Base-by-base conservation (phyloP, 2,329 filamentous ascomycete species). In the Scedosporium boydii region DNA sequence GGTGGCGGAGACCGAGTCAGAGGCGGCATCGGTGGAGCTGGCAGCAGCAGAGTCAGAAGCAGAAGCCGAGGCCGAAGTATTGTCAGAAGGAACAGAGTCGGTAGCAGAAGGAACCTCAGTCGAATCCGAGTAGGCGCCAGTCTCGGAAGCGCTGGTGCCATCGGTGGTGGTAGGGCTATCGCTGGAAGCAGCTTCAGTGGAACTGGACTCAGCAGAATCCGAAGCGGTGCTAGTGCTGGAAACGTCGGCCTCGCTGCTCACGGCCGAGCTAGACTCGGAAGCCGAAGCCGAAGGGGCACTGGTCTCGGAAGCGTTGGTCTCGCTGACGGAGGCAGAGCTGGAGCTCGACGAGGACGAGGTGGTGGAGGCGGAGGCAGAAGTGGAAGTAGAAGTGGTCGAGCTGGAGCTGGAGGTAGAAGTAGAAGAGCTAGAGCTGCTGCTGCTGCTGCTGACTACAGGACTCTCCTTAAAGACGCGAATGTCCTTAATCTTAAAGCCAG, bases 401-500 rank as follows among this genome's bases (percentile, higher is more conserved):
- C 59, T 34, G 12, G 62, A 46, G 1, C 65, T 18, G 16, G 60
- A 14, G 60, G 58, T 10, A 51, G 14, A 18, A 46, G 60, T 26
- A 61, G 60, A 7, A 62, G 55, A 34, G 18, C 60, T 26, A 63
- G 34, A 29, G 56, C n/a, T 14, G 62, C 21, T 4, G 66, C 62
- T 34, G 7, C 29, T 34, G 10, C 34, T 38, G 34, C 34, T 38
- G 4, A 4, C 4, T 14, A 38, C 34, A 4, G 34, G 34, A 12
- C 10, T 62, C 27, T 69, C 65, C 63, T 65, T 66, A 58, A 74
- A 75, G 66, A 71, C 68, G 12, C 73, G 72, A 44, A 75, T 74
- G 57, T 75, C 73, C 67, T 72, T 66, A 77, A 87, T 69, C 73
- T 83, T 64, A 76, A 81, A 70, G 72, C 73, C 70, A 41, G 72